A percentile compares a stretch with the other conserved stretches of the same genome.
phyloP scores from a whole-genome alignment of 257 asterid species.

The Voacanga thouarsii region DNA sequence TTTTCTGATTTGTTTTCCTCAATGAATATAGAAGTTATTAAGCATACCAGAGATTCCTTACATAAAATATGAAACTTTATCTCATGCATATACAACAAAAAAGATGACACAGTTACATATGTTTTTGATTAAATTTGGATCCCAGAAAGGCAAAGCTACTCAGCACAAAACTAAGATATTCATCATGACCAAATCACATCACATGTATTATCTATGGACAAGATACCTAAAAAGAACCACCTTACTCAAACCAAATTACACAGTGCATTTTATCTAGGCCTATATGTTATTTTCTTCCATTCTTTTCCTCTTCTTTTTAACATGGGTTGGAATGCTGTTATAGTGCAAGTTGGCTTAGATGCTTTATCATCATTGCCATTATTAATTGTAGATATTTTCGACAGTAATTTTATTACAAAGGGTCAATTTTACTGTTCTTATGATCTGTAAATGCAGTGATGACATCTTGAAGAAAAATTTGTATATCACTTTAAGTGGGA shows the following conservation, averaged over 20 bases:
- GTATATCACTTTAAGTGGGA: background rate
- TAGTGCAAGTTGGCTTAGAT: background rate
- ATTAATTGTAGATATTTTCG: background rate
- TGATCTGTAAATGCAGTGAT: no score
- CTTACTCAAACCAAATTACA: background rate
- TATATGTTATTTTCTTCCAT: background rate
- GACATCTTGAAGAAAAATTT: no score
- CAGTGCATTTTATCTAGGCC: background rate
- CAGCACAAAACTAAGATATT: background rate
- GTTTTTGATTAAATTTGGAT: background rate
- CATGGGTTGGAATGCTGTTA: background rate
- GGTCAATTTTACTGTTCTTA: background rate
- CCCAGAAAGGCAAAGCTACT: background rate
- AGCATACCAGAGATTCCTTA: background rate
- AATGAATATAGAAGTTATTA: background rate
- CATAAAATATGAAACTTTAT: no score
- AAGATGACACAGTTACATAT: background rate
- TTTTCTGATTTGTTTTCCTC: background rate
- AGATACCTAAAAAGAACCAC: background rate
- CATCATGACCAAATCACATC: background rate
- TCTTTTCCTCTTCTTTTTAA: background rate
- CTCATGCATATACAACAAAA: background rate
- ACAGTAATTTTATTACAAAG: background rate
- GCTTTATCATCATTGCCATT: background rate
- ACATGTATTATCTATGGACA: background rate